Percentiles rank a stretch among this genome's conserved stretches.
Evolutionary conservation across 306 rosid species (phyloP).

Genomic region (Neltuma alba): DNA sequence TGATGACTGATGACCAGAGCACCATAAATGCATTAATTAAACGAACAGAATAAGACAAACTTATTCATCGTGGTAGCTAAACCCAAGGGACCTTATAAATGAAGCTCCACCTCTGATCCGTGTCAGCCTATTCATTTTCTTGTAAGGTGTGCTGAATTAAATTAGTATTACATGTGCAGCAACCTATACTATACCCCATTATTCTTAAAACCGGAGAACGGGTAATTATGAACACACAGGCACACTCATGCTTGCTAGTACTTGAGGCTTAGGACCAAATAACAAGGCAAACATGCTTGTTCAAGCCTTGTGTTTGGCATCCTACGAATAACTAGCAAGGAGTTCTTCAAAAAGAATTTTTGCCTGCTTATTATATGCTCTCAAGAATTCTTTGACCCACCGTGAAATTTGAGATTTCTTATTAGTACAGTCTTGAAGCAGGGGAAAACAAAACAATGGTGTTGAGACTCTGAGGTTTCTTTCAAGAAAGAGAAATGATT

Average conservation of each 20-base stretch:
- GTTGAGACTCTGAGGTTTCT: not conserved
- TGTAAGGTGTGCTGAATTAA: conserved; percentile 44
- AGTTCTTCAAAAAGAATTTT: conserved; percentile 15
- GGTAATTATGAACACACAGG: conserved; percentile 46
- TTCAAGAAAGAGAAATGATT: not conserved
- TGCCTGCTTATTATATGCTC: not conserved
- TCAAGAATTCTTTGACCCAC: not conserved
- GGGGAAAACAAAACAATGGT: not conserved
- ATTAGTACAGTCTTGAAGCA: not conserved
- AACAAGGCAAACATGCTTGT: conserved; percentile 45
- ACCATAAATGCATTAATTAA: conserved; percentile 29
- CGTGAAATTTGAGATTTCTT: not conserved
- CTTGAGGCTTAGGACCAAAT: conserved; percentile 37
- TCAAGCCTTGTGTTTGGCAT: not conserved
- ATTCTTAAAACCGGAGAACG: conserved; percentile 40
- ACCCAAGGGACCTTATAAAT: conserved; percentile 25
- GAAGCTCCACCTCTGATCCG: conserved; percentile 42
- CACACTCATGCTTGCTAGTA: conserved; percentile 25
- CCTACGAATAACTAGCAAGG: not conserved
- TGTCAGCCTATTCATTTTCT: conserved; percentile 42
- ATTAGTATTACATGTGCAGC: conserved; percentile 21
- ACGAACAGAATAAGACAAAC: conserved; percentile 26
- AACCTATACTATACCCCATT: conserved; percentile 30
- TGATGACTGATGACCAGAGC: conserved; percentile 16
- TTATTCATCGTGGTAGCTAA: conserved; percentile 37